A percentile compares a stretch with the other conserved stretches of the same genome.
Evolutionary conservation across 2,329 filamentous ascomycete species (phyloP).

Genomic region (Metarhizium sp.): DNA sequence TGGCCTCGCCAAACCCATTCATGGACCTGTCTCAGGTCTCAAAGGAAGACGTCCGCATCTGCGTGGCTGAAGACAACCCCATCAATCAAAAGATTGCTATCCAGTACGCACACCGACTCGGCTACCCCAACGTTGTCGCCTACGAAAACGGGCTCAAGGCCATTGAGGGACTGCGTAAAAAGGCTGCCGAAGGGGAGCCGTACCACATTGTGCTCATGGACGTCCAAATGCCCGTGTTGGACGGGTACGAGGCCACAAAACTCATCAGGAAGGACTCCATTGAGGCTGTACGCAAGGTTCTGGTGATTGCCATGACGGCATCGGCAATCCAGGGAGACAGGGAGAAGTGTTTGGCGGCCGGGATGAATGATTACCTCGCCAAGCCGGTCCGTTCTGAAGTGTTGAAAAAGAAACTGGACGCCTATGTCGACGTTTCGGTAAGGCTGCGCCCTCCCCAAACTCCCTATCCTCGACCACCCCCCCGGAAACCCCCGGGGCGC

Average conservation of each 20-base stretch:
- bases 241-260: slow-evolving; percentile 86
- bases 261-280: slow-evolving; percentile 69
- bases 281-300: slow-evolving; percentile 66
- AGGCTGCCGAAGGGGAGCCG: slow-evolving; percentile 60
- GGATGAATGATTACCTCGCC: slow-evolving; percentile 96
- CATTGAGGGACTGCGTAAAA: slow-evolving; percentile 71
- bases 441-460: not conserved
- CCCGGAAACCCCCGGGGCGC: too few relatives aligned
- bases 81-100: slow-evolving; percentile 95
- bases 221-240: slow-evolving; percentile 89
- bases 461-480: not conserved
- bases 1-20: slow-evolving; percentile 33
- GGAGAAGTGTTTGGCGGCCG: slow-evolving; percentile 89
- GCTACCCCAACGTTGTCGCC: slow-evolving; percentile 72
- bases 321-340: slow-evolving; percentile 89
- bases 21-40: slow-evolving; percentile 65
- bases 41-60: slow-evolving; percentile 72
- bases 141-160: slow-evolving; percentile 86
- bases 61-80: slow-evolving; percentile 89
- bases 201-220: slow-evolving; percentile 95
- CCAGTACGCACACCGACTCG: slow-evolving; percentile 77
- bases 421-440: slow-evolving; percentile 37
- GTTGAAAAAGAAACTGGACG: slow-evolving; percentile 70
- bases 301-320: slow-evolving; percentile 98
- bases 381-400: slow-evolving; percentile 90